A percentile compares a stretch with the other conserved stretches of the same genome.
These are phyloP conservation scores for Blastobotrys parvus DNA, from an alignment of 805 yeast genomes.

Conservation along the genomic window DNA sequence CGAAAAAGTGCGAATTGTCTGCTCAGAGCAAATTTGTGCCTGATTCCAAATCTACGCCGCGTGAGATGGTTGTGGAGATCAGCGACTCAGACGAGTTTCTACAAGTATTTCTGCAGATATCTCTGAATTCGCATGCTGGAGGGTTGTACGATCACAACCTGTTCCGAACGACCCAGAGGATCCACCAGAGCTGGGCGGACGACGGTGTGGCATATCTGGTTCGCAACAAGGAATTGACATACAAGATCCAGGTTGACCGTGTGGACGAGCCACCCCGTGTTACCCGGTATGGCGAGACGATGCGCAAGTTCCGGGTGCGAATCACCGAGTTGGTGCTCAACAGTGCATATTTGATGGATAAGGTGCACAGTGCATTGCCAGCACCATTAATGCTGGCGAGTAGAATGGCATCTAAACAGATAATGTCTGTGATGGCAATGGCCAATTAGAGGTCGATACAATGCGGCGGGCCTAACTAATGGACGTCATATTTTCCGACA, in stretches of 20 bases:
- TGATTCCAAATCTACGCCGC: neutral
- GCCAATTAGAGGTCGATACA: no score
- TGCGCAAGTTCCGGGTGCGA: conserved; percentile 7
- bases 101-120: conserved; percentile 8
- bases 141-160: no score
- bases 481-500: no score
- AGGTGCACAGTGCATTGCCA: no score
- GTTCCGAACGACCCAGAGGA: conserved; percentile 7
- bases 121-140: conserved; percentile 4
- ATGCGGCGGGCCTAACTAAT: no score
- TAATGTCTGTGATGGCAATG: no score
- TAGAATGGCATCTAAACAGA: no score
- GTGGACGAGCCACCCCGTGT: conserved; percentile 6
- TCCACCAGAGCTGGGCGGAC: conserved; percentile 11
- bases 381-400: no score
- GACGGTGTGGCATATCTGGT: conserved; percentile 11
- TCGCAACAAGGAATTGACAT: conserved; percentile 10
- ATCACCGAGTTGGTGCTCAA: conserved; percentile 11
- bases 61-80: conserved; percentile 7
- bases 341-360: conserved; percentile 10
- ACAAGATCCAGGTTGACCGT: conserved; percentile 7
- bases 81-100: conserved; percentile 11
- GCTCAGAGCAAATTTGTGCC: conserved; percentile 9
- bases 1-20: neutral
- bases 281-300: conserved; percentile 8